phyloP scores from a whole-genome alignment of 805 yeast species.

The Metschnikowia rubicola region DNA sequence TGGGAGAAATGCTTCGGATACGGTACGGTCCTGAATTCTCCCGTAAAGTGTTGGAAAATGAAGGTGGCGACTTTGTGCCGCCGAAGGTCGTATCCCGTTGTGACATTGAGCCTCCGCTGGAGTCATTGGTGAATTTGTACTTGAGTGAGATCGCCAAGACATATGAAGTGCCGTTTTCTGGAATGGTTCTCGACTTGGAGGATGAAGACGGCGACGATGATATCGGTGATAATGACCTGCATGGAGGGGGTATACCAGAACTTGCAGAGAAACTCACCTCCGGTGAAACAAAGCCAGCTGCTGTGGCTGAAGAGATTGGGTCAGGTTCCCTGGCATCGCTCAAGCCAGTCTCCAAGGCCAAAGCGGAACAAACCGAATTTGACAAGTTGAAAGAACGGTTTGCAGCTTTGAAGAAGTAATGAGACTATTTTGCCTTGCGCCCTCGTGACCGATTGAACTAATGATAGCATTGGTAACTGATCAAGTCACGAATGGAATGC shows the following conservation, averaged over 20 bases:
- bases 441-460: too few relatives aligned
- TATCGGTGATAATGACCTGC: constrained; percentile 30
- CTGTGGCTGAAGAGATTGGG: not conserved
- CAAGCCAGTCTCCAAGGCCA: constrained; percentile 18
- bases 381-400: constrained; percentile 68
- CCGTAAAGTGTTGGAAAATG: constrained; percentile 50
- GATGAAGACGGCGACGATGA: constrained; percentile 25
- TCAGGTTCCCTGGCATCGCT: not conserved
- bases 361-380: constrained; percentile 43
- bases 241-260: constrained; percentile 14
- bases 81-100: constrained; percentile 64
- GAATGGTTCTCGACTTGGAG: constrained; percentile 32
- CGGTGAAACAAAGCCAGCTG: not conserved
- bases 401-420: constrained; percentile 57
- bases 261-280: not conserved
- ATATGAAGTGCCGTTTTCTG: constrained; percentile 71
- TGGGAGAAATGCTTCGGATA: constrained; percentile 58
- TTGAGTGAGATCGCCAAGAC: constrained; percentile 78
- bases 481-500: not conserved
- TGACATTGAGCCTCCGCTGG: constrained; percentile 62
- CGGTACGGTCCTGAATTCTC: constrained; percentile 71
- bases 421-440: not conserved
- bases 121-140: constrained; percentile 63
- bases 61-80: constrained; percentile 50
- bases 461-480: not conserved